These are phyloP conservation scores for Gastrodia elata DNA, from an alignment of 106 monocot genomes.

Conservation along the genomic window DNA sequence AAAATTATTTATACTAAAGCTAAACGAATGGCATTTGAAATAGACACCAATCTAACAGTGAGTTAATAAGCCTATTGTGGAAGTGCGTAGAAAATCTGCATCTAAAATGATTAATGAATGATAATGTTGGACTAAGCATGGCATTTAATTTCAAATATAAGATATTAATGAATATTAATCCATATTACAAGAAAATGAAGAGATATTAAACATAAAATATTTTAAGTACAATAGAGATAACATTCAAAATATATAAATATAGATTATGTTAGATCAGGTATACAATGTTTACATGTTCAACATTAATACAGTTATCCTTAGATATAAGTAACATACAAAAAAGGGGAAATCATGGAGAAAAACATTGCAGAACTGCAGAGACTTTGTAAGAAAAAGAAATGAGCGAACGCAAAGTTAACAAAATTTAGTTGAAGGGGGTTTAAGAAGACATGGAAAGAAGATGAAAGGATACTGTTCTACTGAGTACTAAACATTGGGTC, in stretches of 20 bases:
- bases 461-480: background rate
- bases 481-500: background rate
- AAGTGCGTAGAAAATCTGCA: too few relatives aligned
- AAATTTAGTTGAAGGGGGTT: constrained; percentile 1
- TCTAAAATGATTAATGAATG: too few relatives aligned
- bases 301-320: background rate
- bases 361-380: background rate
- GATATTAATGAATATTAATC: background rate
- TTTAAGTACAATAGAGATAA: background rate
- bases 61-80: too few relatives aligned
- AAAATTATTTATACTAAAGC: too few relatives aligned
- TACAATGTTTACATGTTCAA: background rate
- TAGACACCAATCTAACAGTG: too few relatives aligned
- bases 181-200: background rate
- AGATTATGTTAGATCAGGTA: background rate
- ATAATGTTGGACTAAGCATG: background rate
- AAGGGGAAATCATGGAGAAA: background rate
- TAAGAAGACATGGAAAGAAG: background rate
- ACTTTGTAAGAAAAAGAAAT: background rate
- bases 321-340: background rate
- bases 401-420: background rate
- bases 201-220: background rate
- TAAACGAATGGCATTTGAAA: too few relatives aligned
- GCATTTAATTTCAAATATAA: background rate
- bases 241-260: background rate